Conservation (phyloP, 768 basidiomycete genomes). For the Lentinula sp. region DNA sequence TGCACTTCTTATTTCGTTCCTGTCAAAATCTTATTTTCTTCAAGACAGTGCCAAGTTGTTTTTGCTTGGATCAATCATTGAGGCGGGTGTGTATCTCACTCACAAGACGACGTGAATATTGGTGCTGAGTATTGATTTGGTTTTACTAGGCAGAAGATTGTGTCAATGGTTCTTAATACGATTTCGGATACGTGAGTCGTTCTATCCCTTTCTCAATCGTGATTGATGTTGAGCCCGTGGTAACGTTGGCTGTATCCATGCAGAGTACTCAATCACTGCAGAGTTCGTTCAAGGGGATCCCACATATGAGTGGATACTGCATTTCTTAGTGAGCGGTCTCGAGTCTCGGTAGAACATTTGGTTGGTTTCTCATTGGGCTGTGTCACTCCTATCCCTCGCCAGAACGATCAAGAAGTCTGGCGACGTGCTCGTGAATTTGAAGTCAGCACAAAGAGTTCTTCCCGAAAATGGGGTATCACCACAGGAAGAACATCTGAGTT, state of each 20-base stretch:
- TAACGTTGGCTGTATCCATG: background rate
- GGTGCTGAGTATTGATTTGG: background rate
- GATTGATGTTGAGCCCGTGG: background rate
- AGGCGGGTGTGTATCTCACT: conserved; percentile 8
- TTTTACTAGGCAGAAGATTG: conserved; percentile 24
- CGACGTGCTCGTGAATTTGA: conserved; percentile 31
- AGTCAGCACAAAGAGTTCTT: conserved; percentile 33
- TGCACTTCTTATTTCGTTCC: conserved; percentile 4
- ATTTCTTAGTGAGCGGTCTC: conserved; percentile 30
- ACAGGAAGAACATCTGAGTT: conserved; percentile 6
- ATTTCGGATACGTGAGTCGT: conserved; percentile 29
- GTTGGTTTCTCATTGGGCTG: background rate
- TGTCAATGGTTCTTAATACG: conserved; percentile 32
- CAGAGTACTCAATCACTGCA: conserved; percentile 39
- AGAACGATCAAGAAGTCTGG: conserved; percentile 42
- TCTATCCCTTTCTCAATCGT: background rate
- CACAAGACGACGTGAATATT: background rate
- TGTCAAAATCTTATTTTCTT: conserved; percentile 2
- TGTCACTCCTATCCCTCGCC: background rate
- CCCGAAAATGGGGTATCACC: conserved; percentile 27
- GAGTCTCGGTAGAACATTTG: too few species aligned
- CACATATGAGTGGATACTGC: conserved; percentile 42
- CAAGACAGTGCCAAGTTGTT: conserved; percentile 8
- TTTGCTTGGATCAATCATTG: conserved; percentile 29
- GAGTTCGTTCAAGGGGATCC: conserved; percentile 42